Evolutionary conservation across 1,284 basidiomycete genomes (phyloP).

Genomic region (Sanghuangporus baumii): DNA sequence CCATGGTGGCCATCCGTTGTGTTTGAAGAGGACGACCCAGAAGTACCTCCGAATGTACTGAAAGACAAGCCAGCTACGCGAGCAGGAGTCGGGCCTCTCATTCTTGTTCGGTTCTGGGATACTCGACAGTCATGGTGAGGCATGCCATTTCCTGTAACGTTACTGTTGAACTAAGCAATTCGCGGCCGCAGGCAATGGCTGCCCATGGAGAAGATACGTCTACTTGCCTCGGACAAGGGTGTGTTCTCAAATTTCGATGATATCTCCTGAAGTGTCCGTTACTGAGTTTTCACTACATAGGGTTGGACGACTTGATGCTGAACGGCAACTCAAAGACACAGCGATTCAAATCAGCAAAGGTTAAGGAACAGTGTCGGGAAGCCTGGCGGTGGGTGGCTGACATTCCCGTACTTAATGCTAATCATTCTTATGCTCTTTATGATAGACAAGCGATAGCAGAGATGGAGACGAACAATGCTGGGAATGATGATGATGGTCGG

Average conservation of each 20-base stretch:
- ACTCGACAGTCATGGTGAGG: slow-evolving; percentile 49
- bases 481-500: background rate
- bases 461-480: slow-evolving; percentile 9
- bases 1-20: slow-evolving; percentile 68
- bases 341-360: slow-evolving; percentile 41
- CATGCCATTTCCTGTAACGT: background rate
- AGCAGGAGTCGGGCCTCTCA: slow-evolving; percentile 34
- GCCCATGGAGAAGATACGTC: slow-evolving; percentile 39
- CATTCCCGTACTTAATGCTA: background rate
- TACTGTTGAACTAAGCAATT: background rate
- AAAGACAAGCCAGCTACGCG: slow-evolving; percentile 28
- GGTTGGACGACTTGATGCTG: slow-evolving; percentile 46
- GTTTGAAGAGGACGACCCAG: slow-evolving; percentile 43
- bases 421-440: background rate
- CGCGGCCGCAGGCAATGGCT: slow-evolving; percentile 45
- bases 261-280: background rate
- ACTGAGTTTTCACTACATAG: slow-evolving; percentile 26
- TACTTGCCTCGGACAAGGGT: slow-evolving; percentile 58
- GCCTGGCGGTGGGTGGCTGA: slow-evolving; percentile 39
- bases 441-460: slow-evolving; percentile 10
- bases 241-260: slow-evolving; percentile 18
- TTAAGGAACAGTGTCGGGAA: slow-evolving; percentile 40
- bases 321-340: slow-evolving; percentile 37
- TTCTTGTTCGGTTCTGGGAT: slow-evolving; percentile 69
- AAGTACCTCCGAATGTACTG: slow-evolving; percentile 47